phyloP scores from a whole-genome alignment of 768 basidiomycete genomes.

The Rhodocollybia butyracea region DNA sequence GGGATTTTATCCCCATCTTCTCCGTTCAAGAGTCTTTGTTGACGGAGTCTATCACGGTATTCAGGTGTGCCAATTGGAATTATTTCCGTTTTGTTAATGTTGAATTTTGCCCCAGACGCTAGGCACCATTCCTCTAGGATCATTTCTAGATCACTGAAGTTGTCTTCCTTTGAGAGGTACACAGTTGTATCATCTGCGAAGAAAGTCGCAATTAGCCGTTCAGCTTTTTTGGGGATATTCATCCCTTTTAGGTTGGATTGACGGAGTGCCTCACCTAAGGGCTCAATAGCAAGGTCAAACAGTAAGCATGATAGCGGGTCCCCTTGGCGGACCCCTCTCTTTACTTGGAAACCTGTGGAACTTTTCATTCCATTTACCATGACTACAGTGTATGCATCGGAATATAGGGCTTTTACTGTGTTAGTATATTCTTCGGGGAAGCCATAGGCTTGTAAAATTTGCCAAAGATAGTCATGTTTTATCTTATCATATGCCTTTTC shows the following conservation, averaged over 20 bases:
- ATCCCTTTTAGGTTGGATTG: conserved; percentile 15
- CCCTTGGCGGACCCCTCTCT: conserved; percentile 26
- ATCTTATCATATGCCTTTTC: no score
- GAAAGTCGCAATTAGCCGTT: conserved; percentile 15
- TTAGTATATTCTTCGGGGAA: conserved; percentile 26
- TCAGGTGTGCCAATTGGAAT: conserved; percentile 14
- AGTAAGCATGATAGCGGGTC: conserved; percentile 20
- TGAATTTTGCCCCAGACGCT: conserved; percentile 16
- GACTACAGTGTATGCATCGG: not conserved
- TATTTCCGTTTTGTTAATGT: conserved; percentile 20
- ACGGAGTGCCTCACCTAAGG: conserved; percentile 18
- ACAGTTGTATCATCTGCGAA: no score
- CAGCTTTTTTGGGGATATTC: conserved; percentile 6
- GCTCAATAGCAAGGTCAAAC: no score
- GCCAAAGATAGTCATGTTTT: no score
- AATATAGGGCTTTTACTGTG: conserved; percentile 27
- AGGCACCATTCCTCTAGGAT: conserved; percentile 15
- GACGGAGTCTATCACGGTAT: not conserved
- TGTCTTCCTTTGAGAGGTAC: conserved; percentile 8
- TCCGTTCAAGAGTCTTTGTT: not conserved
- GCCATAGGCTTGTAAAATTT: no score
- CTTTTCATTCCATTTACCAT: conserved; percentile 23
- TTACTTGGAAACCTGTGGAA: conserved; percentile 12
- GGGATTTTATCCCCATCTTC: not conserved
- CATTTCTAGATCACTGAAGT: not conserved